Percentiles rank a stretch among this genome's conserved stretches.
Evolutionary conservation across 208 protist species (phyloP).

Genomic region (Acanthamoeba lenticulata): DNA sequence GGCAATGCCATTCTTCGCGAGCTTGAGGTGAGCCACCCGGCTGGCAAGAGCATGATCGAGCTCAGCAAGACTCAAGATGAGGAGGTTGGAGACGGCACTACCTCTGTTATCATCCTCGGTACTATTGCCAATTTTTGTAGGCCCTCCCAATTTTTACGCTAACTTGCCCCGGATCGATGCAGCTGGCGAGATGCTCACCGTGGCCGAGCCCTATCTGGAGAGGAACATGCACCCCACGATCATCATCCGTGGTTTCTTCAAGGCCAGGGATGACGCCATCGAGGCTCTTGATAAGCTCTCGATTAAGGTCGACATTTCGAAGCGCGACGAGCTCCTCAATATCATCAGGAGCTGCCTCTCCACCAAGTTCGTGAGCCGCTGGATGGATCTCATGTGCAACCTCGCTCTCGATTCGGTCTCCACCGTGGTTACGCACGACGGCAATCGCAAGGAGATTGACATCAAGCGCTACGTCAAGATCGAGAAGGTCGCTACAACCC

Average conservation of each 20-base stretch:
- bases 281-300: slow-evolving; percentile 92
- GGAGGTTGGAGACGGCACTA: slow-evolving; percentile 99
- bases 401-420: slow-evolving; percentile 98
- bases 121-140: background rate
- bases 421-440: slow-evolving; percentile 92
- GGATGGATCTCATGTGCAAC: slow-evolving; percentile 95
- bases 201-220: slow-evolving; percentile 98
- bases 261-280: slow-evolving; percentile 97
- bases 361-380: slow-evolving; percentile 98
- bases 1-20: slow-evolving; percentile 99
- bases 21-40: slow-evolving; percentile 99
- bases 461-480: slow-evolving; percentile 99
- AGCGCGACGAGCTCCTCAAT: slow-evolving; percentile 91
- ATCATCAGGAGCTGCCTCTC: slow-evolving; percentile 96
- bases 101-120: slow-evolving; percentile 98
- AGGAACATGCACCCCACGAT: slow-evolving; percentile 98
- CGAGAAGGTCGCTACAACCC: slow-evolving; percentile 89
- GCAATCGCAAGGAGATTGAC: slow-evolving; percentile 95
- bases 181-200: slow-evolving; percentile 98
- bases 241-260: slow-evolving; percentile 97
- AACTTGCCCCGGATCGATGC: no score
- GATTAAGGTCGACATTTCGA: slow-evolving; percentile 93
- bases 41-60: slow-evolving; percentile 99
- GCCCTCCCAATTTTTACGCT: background rate
- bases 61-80: slow-evolving; percentile 99